Base-by-base conservation (phyloP, 2,329 filamentous ascomycete genomes). In the Nemania serpens region DNA sequence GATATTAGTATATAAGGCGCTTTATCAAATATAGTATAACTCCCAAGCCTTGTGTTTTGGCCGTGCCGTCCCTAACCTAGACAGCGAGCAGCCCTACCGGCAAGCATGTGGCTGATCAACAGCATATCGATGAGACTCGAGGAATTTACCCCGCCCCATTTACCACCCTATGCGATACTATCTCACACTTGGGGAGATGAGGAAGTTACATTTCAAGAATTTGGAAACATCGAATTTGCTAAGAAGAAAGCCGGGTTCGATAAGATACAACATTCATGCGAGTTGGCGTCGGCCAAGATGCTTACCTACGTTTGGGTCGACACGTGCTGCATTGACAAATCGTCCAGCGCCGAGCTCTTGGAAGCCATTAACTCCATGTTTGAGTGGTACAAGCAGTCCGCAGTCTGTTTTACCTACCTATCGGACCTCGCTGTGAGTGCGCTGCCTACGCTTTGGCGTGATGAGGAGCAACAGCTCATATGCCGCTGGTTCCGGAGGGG, bases 261-360 rank as follows among this genome's bases (percentile, higher is more conserved):
- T 2, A 56, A 56, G 36, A 49, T 56, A 20, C 2, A 36, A n/a
- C 22, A 29, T 9, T 34, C 45, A 20, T 49, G 22, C n/a, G n/a
- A 43, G 15, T n/a, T 57, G 15, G 46, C 54, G 5, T 10, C n/a
- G 6, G 10, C 11, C 5, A 43, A 29, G 25, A 9, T 12, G 9
- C 17, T 36, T 22, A 1, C 1, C 1, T 50, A 57, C 17, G 46
- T 17, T 25, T 57, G 47, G 55, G 20, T 57, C 15, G 55, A 51
- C 10, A 57, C 55, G 1, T 57, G 47, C 18, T 57, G 55, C 13
- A 57, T 57, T 17, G 47, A 57, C 18, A 57, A 57, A 17, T 43
- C 46, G 17, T 36, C n/a, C 1, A 57, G 46, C 5, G 46, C 45
- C 22, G 54, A 57, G 25, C 37, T 48, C 34, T 43, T 36, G n/a